Conservation (phyloP, 2,329 filamentous ascomycete species). For the Aspergillus ochraceus region DNA sequence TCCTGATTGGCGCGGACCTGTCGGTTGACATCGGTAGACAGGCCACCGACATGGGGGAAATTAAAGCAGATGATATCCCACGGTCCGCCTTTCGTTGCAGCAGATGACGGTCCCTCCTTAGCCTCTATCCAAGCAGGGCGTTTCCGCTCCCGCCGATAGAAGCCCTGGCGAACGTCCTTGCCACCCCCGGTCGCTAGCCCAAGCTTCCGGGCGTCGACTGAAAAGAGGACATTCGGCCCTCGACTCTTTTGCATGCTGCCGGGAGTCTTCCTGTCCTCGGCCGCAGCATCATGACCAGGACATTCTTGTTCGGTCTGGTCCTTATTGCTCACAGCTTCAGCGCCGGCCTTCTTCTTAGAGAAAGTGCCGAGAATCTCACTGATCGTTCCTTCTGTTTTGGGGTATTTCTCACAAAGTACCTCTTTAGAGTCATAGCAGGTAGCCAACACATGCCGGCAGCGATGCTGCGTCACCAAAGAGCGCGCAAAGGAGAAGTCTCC, state of each 20-base stretch:
- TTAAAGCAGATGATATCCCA: constrained; percentile 90
- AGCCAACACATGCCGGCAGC: constrained; percentile 41
- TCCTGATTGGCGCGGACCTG: constrained; percentile 89
- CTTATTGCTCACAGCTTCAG: background rate
- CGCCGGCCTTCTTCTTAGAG: background rate
- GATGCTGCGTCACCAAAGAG: constrained; percentile 44
- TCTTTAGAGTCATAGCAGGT: constrained; percentile 48
- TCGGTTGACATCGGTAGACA: constrained; percentile 88
- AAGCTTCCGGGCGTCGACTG: constrained; percentile 46
- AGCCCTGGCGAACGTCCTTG: constrained; percentile 46
- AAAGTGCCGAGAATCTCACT: constrained; percentile 37
- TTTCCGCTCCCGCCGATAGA: constrained; percentile 31
- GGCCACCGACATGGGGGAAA: constrained; percentile 93
- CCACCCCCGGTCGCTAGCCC: constrained; percentile 36
- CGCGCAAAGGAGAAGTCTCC: constrained; percentile 51
- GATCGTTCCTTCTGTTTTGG: constrained; percentile 64
- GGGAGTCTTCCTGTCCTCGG: background rate
- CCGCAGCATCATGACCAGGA: background rate
- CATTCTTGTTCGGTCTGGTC: background rate
- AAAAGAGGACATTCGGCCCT: constrained; percentile 39
- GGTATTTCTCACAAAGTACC: constrained; percentile 69
- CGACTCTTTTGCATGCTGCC: constrained; percentile 5
- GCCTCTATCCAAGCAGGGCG: constrained; percentile 28
- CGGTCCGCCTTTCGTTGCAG: constrained; percentile 30
- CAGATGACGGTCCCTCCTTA: background rate